Conservation (phyloP, 306 rosid species). For the Castanea crenata region DNA sequence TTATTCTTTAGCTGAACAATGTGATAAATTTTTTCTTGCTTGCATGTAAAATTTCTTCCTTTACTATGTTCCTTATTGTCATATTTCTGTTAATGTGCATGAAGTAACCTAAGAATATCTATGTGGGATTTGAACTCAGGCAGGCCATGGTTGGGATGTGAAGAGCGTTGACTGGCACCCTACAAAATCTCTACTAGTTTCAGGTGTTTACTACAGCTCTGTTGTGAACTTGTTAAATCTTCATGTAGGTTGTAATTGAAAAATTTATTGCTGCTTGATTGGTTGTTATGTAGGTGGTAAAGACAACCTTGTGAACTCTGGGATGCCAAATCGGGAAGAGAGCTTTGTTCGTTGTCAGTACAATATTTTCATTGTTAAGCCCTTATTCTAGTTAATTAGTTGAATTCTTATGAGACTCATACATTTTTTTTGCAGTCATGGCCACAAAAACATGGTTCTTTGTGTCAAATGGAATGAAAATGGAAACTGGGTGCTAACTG, state of each 20-base stretch:
- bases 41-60: constrained; percentile 3
- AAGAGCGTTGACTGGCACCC: constrained; percentile 99
- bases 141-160: constrained; percentile 99
- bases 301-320: constrained; percentile 95
- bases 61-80: not conserved
- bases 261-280: constrained; percentile 25
- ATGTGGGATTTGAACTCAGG: constrained; percentile 79
- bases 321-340: constrained; percentile 92
- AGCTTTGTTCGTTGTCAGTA: constrained; percentile 91
- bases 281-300: constrained; percentile 69
- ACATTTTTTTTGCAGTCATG: constrained; percentile 70
- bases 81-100: constrained; percentile 16
- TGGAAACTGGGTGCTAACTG: constrained; percentile 88
- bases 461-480: constrained; percentile 93
- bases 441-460: constrained; percentile 86
- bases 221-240: constrained; percentile 18
- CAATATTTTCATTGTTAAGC: constrained; percentile 21
- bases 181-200: constrained; percentile 84
- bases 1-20: constrained; percentile 4
- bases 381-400: not conserved
- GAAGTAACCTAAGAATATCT: constrained; percentile 45
- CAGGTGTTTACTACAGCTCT: constrained; percentile 56
- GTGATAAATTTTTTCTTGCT: constrained; percentile 10
- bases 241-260: not conserved
- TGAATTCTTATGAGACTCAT: constrained; percentile 20